A percentile compares a stretch with the other conserved stretches of the same genome.
phyloP scores from a whole-genome alignment of 176 grass and related monocot genomes.

The Carex parvula region DNA sequence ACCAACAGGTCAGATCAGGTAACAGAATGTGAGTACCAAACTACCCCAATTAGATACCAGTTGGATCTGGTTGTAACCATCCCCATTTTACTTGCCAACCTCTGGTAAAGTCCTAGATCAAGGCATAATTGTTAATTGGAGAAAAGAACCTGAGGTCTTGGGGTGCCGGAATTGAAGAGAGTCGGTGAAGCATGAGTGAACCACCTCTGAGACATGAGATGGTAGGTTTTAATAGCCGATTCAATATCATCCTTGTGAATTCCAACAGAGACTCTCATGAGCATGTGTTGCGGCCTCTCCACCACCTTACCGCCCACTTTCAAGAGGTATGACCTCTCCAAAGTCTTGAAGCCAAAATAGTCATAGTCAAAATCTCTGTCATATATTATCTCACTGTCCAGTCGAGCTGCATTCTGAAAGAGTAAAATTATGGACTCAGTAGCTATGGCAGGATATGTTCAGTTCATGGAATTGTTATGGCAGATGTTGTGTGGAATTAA shows the following conservation, averaged over 20 bases:
- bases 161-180: constrained; percentile 88
- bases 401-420: constrained; percentile 71
- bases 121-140: neutral
- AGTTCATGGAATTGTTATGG: neutral
- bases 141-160: constrained; percentile 56
- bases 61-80: neutral
- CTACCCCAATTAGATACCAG: neutral
- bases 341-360: constrained; percentile 94
- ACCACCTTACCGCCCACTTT: constrained; percentile 63
- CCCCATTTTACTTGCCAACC: neutral
- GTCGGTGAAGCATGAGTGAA: constrained; percentile 95
- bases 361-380: constrained; percentile 97
- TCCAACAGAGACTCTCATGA: constrained; percentile 94
- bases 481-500: neutral
- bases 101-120: neutral
- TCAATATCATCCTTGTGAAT: constrained; percentile 95
- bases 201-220: constrained; percentile 95
- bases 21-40: constrained; percentile 20
- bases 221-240: constrained; percentile 72
- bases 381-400: constrained; percentile 99
- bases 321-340: constrained; percentile 93
- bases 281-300: constrained; percentile 86
- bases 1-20: neutral
- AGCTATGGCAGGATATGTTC: neutral
- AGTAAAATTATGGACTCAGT: neutral